Base-by-base conservation (phyloP, 2,329 filamentous ascomycete species). In the Fusarium oxysporum region DNA sequence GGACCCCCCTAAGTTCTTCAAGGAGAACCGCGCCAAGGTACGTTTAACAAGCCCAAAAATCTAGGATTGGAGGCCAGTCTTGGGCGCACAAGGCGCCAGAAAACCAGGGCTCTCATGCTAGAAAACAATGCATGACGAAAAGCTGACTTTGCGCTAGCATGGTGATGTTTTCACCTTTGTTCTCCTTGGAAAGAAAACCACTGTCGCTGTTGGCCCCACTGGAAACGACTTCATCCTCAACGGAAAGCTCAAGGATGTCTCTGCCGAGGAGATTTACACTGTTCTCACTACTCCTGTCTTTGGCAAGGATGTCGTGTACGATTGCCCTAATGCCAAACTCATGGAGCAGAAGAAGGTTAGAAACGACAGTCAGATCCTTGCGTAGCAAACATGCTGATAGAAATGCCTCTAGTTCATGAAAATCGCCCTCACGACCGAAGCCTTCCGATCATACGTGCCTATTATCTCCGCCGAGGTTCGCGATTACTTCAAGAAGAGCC, bases 281-380 rank as follows among this genome's bases (percentile, higher is more conserved):
- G 92, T 93, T 62, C 87, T 97, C 69, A 91, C 89, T 11, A 91
- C 89, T 28, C 89, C 89, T 30, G 89, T 91, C 53, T 97, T 97
- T 80, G 94, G 94, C 75, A 91, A 90, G 77, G 92, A 95, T 83
- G 94, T 97, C 32, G 93, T 97, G 60, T 97, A 97, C 80, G 94
- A 97, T 81, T 96, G 94, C 83, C 93, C 94, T 45, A 97, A 97
- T 81, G 87, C 93, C 65, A 97, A 97, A 84, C 89, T 97, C 79
- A 97, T 97, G 94, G 94, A 97, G 85, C 94, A 97, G 86, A 97
- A 97, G 87, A 96, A 96, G 90, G 93, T 95, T 81, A 71, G 83
- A 66, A 60, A 67, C 44, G 16, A 43, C 3, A 9, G 19, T 35
- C 35, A 30, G 30, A 44, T 23, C 5, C 13, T 10, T 35, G 14